These are phyloP conservation scores for Talaromyces sp. DNA, from an alignment of 2,329 filamentous ascomycete species.

Conservation along the genomic window DNA sequence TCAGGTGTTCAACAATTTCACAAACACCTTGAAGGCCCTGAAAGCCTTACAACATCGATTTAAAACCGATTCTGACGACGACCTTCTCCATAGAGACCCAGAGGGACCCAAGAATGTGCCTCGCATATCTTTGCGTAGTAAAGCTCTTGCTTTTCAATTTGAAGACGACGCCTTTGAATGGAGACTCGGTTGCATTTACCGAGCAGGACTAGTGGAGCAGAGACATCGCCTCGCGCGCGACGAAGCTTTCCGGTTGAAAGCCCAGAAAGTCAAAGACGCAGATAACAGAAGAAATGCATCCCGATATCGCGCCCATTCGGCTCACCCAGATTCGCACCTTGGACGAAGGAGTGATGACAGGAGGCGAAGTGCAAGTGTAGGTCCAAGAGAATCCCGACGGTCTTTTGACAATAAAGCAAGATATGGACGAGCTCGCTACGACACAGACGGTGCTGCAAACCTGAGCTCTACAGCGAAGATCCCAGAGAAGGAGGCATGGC, in stretches of 20 bases:
- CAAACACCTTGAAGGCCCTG: conserved; percentile 79
- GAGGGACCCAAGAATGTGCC: conserved; percentile 83
- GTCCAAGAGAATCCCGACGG: conserved; percentile 31
- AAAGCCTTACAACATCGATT: conserved; percentile 93
- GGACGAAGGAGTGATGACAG: conserved; percentile 32
- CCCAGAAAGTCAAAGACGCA: conserved; percentile 74
- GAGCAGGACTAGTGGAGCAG: conserved; percentile 81
- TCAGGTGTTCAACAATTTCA: conserved; percentile 86
- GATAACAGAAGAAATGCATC: conserved; percentile 46
- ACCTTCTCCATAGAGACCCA: conserved; percentile 77
- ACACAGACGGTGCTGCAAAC: conserved; percentile 68
- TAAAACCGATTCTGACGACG: conserved; percentile 78
- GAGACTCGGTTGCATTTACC: conserved; percentile 92
- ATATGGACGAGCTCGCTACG: conserved; percentile 53
- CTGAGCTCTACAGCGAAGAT: conserved; percentile 69
- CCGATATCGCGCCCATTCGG: conserved; percentile 49
- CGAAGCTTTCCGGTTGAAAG: conserved; percentile 82
- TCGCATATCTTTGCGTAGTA: conserved; percentile 74
- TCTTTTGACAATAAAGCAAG: conserved; percentile 14
- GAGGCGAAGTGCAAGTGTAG: conserved; percentile 52
- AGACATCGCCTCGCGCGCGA: conserved; percentile 83
- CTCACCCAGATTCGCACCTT: conserved; percentile 38
- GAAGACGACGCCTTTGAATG: conserved; percentile 97
- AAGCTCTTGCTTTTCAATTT: conserved; percentile 80
- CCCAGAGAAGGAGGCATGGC: conserved; percentile 68